Conservation (phyloP, 331 rosid genomes). For the Erythrophleum ivorense region DNA sequence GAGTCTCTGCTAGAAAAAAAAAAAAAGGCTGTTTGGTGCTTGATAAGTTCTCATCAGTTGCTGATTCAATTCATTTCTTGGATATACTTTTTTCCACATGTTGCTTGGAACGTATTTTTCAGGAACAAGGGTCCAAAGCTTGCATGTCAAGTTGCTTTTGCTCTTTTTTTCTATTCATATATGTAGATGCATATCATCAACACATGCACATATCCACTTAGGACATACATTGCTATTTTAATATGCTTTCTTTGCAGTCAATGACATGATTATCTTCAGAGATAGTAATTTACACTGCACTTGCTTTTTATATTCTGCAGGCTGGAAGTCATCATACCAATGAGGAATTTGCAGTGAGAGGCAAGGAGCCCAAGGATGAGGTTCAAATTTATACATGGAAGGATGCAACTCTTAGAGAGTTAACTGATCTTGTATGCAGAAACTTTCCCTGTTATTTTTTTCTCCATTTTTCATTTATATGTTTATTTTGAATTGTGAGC, state of each 20-base stretch:
- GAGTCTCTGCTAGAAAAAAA: neutral
- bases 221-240: neutral
- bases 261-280: neutral
- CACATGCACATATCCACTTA: neutral
- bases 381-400: conserved; percentile 99
- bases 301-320: conserved; percentile 44
- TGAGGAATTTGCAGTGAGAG: conserved; percentile 89
- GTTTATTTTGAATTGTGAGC: neutral
- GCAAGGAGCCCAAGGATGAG: conserved; percentile 93
- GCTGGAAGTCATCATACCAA: conserved; percentile 71
- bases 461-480: neutral
- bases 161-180: neutral
- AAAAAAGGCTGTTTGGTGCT: neutral
- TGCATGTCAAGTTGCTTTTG: neutral
- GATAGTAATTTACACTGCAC: neutral
- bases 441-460: neutral
- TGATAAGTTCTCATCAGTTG: neutral
- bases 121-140: neutral
- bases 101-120: neutral
- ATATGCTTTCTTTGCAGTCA: neutral
- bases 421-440: conserved; percentile 80
- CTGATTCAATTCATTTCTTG: neutral
- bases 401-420: conserved; percentile 93
- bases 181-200: neutral
- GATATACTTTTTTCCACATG: neutral